These are phyloP conservation scores for Aristolochia fimbriata DNA, from an alignment of 164 flowering plant genomes.

Conservation along the genomic window DNA sequence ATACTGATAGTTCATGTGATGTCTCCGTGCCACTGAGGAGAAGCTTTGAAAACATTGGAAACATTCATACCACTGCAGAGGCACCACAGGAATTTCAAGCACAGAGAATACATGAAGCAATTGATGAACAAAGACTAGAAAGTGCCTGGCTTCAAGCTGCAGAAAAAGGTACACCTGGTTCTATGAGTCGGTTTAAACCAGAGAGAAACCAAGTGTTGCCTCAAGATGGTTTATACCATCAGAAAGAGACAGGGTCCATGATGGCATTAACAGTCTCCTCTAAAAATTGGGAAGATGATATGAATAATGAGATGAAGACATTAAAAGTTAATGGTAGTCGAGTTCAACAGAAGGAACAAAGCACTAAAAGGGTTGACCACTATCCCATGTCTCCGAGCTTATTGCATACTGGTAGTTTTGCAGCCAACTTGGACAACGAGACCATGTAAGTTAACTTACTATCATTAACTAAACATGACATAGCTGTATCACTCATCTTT, in stretches of 20 bases:
- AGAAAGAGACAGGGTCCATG: slow-evolving; percentile 24
- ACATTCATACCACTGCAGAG: slow-evolving; percentile 18
- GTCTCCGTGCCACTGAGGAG: slow-evolving; percentile 14
- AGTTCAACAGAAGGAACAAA: slow-evolving; percentile 33
- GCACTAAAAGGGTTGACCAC: slow-evolving; percentile 27
- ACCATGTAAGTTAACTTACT: slow-evolving; percentile 43
- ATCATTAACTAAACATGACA: no score
- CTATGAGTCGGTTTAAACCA: slow-evolving; percentile 48
- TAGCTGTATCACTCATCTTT: neutral
- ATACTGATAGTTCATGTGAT: slow-evolving; percentile 14
- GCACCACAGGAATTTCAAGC: slow-evolving; percentile 38
- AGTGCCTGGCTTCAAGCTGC: slow-evolving; percentile 87
- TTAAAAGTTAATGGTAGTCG: slow-evolving; percentile 27
- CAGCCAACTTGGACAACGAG: slow-evolving; percentile 41
- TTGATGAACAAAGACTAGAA: slow-evolving; percentile 78
- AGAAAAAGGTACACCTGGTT: slow-evolving; percentile 69
- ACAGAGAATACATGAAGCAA: slow-evolving; percentile 67
- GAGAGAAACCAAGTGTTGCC: slow-evolving; percentile 90
- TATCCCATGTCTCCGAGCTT: slow-evolving; percentile 79
- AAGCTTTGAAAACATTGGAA: slow-evolving; percentile 13
- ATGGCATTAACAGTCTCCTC: slow-evolving; percentile 26
- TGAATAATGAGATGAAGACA: slow-evolving; percentile 45
- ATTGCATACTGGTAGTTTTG: slow-evolving; percentile 47
- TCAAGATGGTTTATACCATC: slow-evolving; percentile 45
- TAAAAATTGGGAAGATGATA: slow-evolving; percentile 52